Conservation (phyloP, 345 rosid genomes). For the Eucalyptus decipiens region DNA sequence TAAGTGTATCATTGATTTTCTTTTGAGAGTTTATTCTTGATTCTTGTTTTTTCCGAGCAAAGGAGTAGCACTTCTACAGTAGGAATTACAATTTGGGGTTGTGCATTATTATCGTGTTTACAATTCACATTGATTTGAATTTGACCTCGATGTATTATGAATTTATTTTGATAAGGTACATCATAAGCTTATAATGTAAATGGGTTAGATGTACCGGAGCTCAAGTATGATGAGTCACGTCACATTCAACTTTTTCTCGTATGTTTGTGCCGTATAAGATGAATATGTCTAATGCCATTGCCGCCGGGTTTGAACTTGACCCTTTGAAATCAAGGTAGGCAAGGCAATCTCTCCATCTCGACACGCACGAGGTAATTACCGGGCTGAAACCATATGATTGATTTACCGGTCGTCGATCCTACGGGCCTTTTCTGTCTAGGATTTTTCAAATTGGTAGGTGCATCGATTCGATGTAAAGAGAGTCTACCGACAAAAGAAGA, state of each 20-base stretch:
- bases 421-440: not conserved
- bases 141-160: not conserved
- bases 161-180: not conserved
- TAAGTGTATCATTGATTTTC: rapidly evolving
- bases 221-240: not conserved
- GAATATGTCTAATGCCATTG: rapidly evolving
- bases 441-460: not conserved
- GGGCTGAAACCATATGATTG: not conserved
- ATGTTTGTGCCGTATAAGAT: not conserved
- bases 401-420: not conserved
- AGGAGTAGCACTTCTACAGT: rapidly evolving
- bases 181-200: not conserved
- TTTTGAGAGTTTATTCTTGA: not conserved
- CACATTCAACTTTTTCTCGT: not conserved
- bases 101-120: not conserved
- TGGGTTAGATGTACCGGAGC: not conserved
- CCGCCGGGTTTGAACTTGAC: not conserved
- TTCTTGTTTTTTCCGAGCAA: not conserved
- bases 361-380: not conserved
- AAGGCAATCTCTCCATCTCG: not conserved
- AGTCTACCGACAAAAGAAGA: not conserved
- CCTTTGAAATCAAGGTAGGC: rapidly evolving
- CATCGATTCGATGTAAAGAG: not conserved
- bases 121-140: not conserved
- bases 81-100: no score